Evolutionary conservation across 2,329 filamentous ascomycete genomes (phyloP).

Genomic region (Zasmidium citrigriseum): DNA sequence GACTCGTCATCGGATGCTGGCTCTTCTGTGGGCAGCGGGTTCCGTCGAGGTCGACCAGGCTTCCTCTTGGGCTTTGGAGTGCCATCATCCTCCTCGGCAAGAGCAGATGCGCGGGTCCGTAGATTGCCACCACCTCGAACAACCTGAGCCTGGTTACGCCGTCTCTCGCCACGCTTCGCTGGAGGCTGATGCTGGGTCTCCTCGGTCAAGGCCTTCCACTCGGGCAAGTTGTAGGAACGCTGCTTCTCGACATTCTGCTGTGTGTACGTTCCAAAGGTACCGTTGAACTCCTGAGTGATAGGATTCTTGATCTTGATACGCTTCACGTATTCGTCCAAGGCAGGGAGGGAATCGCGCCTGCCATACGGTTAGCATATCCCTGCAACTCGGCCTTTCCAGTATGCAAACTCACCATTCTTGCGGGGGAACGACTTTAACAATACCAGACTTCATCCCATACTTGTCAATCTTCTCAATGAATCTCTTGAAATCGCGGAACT

Average conservation of each 20-base stretch:
- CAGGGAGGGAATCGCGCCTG: slow-evolving; percentile 70
- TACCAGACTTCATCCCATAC: slow-evolving; percentile 96
- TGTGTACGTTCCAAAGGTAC: slow-evolving; percentile 90
- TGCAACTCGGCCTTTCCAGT: slow-evolving; percentile 3
- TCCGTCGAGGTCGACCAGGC: slow-evolving; percentile 49
- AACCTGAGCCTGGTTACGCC: slow-evolving; percentile 57
- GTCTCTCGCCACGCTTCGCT: slow-evolving; percentile 79
- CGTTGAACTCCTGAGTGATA: slow-evolving; percentile 97
- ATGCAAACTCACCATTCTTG: slow-evolving; percentile 76
- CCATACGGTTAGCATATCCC: slow-evolving; percentile 20
- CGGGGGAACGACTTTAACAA: slow-evolving; percentile 93
- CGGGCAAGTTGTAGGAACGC: slow-evolving; percentile 91
- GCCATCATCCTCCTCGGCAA: slow-evolving; percentile 29
- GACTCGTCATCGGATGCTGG: slow-evolving; percentile 32
- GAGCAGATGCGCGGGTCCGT: slow-evolving; percentile 28
- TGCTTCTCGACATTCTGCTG: slow-evolving; percentile 97
- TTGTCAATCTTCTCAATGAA: slow-evolving; percentile 89
- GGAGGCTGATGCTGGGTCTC: slow-evolving; percentile 96
- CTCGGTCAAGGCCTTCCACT: slow-evolving; percentile 92
- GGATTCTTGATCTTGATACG: slow-evolving; percentile 92
- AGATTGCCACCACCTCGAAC: slow-evolving; percentile 38
- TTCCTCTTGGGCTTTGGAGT: slow-evolving; percentile 48
- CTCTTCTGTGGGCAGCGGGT: slow-evolving; percentile 33
- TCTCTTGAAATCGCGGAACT: slow-evolving; percentile 90
- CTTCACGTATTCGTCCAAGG: slow-evolving; percentile 83